Percentiles rank a stretch among this genome's conserved stretches.
phyloP scores from a whole-genome alignment of 345 rosid genomes.

The Schrenkiella parvula region DNA sequence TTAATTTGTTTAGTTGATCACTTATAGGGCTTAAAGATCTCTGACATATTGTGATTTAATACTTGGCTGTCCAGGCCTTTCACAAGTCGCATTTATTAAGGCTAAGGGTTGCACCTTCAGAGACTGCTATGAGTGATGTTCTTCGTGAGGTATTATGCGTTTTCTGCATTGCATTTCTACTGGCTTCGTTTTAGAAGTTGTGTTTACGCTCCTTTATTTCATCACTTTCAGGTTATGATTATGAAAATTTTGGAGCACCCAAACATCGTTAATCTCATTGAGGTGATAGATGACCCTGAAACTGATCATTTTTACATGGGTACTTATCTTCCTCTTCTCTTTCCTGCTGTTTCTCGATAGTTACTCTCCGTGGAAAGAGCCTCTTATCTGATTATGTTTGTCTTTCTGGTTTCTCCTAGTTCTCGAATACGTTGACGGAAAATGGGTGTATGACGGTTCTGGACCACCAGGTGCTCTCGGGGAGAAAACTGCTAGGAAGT shows the following conservation, averaged over 20 bases:
- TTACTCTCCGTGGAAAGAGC: neutral
- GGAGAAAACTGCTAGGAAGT: constrained; percentile 81
- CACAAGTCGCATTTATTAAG: constrained; percentile 86
- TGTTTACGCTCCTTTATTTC: constrained; percentile 6
- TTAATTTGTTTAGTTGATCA: neutral
- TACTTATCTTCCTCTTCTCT: constrained; percentile 33
- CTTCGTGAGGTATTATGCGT: constrained; percentile 72
- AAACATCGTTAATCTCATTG: constrained; percentile 90
- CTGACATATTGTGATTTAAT: neutral
- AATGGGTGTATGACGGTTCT: constrained; percentile 67
- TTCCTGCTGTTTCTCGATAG: constrained; percentile 11
- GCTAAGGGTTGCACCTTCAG: constrained; percentile 93
- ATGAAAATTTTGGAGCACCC: constrained; percentile 97
- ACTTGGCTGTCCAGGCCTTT: constrained; percentile 61
- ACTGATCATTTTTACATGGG: constrained; percentile 99
- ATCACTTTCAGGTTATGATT: constrained; percentile 61
- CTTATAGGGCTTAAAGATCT: constrained; percentile 3
- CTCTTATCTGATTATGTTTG: neutral
- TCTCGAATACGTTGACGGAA: constrained; percentile 93
- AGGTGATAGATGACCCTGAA: constrained; percentile 97
- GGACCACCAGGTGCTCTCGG: constrained; percentile 59
- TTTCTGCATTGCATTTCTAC: neutral
- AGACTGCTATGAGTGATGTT: constrained; percentile 98
- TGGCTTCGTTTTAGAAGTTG: neutral
- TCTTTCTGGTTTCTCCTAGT: constrained; percentile 41